Base-by-base conservation (phyloP, 768 basidiomycete species). In the Symmetrospora coprosmae region DNA sequence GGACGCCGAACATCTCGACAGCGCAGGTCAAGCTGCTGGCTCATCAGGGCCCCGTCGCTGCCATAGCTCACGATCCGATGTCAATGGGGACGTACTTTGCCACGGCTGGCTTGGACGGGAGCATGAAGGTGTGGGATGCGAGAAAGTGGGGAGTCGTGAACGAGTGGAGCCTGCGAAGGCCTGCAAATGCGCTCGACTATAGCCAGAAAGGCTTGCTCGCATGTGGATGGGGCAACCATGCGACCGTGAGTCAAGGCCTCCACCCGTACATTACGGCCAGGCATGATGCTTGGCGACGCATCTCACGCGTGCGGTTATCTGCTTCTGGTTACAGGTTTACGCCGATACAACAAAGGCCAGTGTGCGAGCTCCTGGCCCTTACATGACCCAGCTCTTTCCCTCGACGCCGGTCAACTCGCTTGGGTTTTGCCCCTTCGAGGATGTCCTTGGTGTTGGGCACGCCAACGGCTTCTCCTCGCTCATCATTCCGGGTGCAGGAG, bases 81-180 rank as follows among this genome's bases (percentile, higher is more conserved):
- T 86, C 84, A 56, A 84, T 84, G 1, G 92, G 92, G 0, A 72
- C 88, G 30, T 91, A 94, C 68, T 86, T 94, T 83, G 85, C 87
- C 1, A 92, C 88, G 0, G 78, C 84, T 1, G 91, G 91, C 0
- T 76, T 82, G 63, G 94, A 99, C 69, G 84, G 89, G 0, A 80
- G 75, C 0, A 85, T 99, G 50, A 97, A 96, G 68, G 78, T 97
- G 1, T 99, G 94, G 94, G 94, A 97, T 73, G 87, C 85, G 69
- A 75, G 94, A 59, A 94, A 89, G 74, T 96, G 90, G 90, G 88
- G 85, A 65, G 85, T 86, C 7, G 80, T 99, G 34, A 76, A 87
- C 60, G 83, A 72, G 76, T 85, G 90, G 88, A 75, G 72, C 8
- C 76, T 84, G 16, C 66, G 61, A 41, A 68, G 64, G 56, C 63